Conservation (phyloP, 176 grass and related monocot species). For the Secale cereale region DNA sequence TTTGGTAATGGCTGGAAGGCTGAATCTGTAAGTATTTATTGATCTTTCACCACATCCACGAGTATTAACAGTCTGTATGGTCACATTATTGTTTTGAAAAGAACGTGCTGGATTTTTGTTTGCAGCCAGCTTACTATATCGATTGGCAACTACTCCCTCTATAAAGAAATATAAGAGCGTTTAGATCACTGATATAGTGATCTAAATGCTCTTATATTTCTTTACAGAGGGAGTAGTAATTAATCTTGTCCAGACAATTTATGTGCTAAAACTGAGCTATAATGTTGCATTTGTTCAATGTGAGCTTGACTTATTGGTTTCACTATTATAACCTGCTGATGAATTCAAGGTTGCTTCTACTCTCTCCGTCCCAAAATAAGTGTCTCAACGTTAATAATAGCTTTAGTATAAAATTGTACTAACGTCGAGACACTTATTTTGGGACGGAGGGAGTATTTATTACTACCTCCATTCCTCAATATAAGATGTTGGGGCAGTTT, state of each 20-base stretch:
- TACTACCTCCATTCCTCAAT: no score
- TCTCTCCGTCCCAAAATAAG: no score
- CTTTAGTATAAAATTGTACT: no score
- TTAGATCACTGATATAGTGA: no score
- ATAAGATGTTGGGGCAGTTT: no score
- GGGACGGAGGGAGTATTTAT: no score
- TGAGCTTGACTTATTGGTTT: background rate
- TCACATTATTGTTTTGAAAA: background rate
- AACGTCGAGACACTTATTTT: no score
- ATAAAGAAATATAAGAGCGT: no score
- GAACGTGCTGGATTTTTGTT: background rate
- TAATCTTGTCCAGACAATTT: background rate
- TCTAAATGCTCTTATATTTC: no score
- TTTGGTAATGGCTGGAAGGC: conserved; percentile 81
- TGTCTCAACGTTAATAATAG: no score
- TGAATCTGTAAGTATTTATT: conserved; percentile 70
- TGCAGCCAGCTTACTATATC: background rate
- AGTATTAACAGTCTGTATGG: conserved; percentile 3
- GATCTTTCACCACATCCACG: background rate
- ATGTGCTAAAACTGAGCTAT: background rate
- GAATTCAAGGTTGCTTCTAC: background rate
- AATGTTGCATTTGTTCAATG: background rate
- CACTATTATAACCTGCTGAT: background rate
- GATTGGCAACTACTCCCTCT: background rate
- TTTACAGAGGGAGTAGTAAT: background rate